A percentile compares a stretch with the other conserved stretches of the same genome.
Conservation (phyloP, 352 stramenopile genomes). For the Globisporangium sylvaticum region DNA sequence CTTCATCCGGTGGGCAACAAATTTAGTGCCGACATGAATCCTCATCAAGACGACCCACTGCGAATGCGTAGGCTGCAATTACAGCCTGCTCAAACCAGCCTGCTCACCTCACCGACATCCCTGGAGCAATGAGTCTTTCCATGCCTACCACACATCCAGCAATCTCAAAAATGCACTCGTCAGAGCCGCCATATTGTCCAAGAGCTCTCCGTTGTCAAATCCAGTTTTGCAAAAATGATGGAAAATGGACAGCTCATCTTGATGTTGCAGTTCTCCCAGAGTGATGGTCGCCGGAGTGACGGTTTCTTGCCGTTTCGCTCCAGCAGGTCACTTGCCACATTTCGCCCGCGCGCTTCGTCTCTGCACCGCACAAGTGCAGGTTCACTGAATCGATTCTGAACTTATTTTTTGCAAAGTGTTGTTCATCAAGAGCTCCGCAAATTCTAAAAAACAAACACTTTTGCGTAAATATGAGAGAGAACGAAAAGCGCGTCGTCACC, state of each 20-base stretch:
- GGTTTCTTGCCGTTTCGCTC: background rate
- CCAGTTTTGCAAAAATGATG: background rate
- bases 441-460: no score
- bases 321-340: background rate
- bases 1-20: background rate
- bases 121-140: no score
- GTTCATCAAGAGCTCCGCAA: background rate
- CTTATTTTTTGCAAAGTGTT: background rate
- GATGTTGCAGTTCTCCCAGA: background rate
- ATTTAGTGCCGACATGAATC: background rate
- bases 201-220: background rate
- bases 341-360: background rate
- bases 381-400: slow-evolving; percentile 13
- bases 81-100: no score
- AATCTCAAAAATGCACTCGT: background rate
- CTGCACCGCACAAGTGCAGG: background rate
- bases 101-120: no score
- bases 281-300: background rate
- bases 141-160: no score
- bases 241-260: background rate
- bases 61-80: no score
- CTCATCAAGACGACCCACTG: no score
- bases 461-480: background rate
- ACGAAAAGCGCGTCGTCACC: background rate
- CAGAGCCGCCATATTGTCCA: background rate